These are phyloP conservation scores for Cinnamomum micranthum DNA, from an alignment of 164 flowering plant species.

Conservation along the genomic window DNA sequence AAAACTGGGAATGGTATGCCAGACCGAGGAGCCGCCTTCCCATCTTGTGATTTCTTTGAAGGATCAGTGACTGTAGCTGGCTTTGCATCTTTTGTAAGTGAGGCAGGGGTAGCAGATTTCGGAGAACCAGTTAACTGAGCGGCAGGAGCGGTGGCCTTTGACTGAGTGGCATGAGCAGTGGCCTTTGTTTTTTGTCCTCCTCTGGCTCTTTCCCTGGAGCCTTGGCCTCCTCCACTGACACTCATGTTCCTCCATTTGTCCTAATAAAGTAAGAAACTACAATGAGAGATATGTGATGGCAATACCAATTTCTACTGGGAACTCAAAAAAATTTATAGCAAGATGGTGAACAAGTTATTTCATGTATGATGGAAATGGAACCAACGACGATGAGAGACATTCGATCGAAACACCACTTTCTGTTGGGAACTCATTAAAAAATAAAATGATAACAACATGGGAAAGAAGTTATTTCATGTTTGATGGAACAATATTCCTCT, in stretches of 20 bases:
- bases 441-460: not conserved
- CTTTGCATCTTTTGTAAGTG: constrained; percentile 25
- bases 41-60: constrained; percentile 33
- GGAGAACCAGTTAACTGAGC: constrained; percentile 22
- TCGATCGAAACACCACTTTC: not conserved
- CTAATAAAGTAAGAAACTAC: constrained; percentile 22
- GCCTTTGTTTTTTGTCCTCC: constrained; percentile 39
- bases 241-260: constrained; percentile 85
- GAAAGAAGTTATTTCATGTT: not conserved
- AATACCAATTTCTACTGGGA: too few relatives aligned
- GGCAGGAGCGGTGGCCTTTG: constrained; percentile 17
- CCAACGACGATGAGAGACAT: too few relatives aligned
- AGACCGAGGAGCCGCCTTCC: constrained; percentile 36
- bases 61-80: constrained; percentile 23
- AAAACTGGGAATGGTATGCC: not conserved
- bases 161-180: constrained; percentile 24
- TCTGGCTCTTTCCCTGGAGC: constrained; percentile 55
- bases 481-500: too few relatives aligned
- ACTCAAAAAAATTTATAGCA: too few relatives aligned
- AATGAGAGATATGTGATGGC: not conserved
- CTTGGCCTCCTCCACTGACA: constrained; percentile 55
- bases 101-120: constrained; percentile 21
- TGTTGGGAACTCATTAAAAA: not conserved
- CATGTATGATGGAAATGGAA: not conserved
- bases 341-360: not conserved